Percentiles rank a stretch among this genome's conserved stretches.
Conservation (phyloP, 73 alveolate genomes). For the Paramecium biaurelia region DNA sequence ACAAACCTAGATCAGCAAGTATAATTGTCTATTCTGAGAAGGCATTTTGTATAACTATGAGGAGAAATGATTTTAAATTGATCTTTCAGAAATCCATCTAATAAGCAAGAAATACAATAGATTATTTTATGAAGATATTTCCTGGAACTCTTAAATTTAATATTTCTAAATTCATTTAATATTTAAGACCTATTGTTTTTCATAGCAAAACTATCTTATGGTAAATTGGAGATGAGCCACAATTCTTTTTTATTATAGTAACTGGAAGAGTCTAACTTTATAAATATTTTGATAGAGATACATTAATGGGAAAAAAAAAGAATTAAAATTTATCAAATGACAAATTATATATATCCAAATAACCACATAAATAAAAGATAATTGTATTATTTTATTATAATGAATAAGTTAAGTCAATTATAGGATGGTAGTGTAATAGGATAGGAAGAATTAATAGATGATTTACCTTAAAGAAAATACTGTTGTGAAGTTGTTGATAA, state of each 20-base stretch:
- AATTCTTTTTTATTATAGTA: background rate
- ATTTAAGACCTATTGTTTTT: background rate
- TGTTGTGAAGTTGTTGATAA: constrained; percentile 27
- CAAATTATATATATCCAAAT: background rate
- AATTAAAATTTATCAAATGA: background rate
- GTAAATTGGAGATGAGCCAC: constrained; percentile 35
- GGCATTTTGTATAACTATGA: background rate
- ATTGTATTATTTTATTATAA: background rate
- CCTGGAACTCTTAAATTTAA: constrained; percentile 15
- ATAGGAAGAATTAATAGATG: constrained; percentile 23
- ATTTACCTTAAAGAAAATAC: background rate
- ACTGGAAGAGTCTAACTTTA: constrained; percentile 35
- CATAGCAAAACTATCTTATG: background rate
- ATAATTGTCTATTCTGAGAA: background rate
- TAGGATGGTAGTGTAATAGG: constrained; percentile 1
- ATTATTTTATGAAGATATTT: constrained; percentile 40
- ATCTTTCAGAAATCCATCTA: constrained; percentile 9
- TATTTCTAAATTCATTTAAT: background rate
- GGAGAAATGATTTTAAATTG: constrained; percentile 10
- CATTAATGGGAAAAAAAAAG: background rate
- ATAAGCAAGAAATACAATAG: background rate
- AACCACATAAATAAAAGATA: background rate
- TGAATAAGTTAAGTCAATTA: constrained; percentile 7
- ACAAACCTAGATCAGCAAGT: constrained; percentile 25
- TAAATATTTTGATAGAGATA: background rate